Evolutionary conservation across 2,329 filamentous ascomycete genomes (phyloP), one percentile per base, ranked within the genome.

Genomic region (Pestalotiopsis fici): DNA sequence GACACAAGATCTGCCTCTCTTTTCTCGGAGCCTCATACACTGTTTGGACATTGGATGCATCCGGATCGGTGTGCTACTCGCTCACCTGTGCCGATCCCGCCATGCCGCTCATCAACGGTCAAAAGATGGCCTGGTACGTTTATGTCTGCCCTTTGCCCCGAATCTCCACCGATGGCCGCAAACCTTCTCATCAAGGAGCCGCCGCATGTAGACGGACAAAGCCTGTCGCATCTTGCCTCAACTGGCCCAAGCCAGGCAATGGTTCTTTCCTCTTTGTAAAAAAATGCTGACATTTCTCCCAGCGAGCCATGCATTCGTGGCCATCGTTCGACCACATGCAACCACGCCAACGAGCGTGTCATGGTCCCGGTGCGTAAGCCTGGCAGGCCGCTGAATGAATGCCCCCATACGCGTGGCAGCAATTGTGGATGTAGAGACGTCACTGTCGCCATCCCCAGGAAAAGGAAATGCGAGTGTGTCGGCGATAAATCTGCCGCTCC

Each of bases 251-350:
- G 25, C 47, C 18, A 61, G 55, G 15, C n/a, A n/a, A 13, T 25
- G n/a, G 12, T 65, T 64, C 12, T 23, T 9, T 12, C 15, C 15
- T 47, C 25, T 27, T 62, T n/a, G n/a, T n/a, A 7, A 50, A 35
- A 56, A 12, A 11, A 25, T 59, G 56, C 64, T 65, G 37, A 65
- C 35, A 39, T 23, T 27, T 7, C 6, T 9, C 13, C 11, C 35
- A 66, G 65, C n/a, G 65, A 67, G 60, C 65, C 65, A 63, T 67
- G 65, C 37, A 67, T 67, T 50, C 65, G 65, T n/a, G 65, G 65
- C 28, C 65, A 67, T 37, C 59, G 65, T 18, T 60, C 65, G 21
- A 67, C 65, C 28, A 64, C 65, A 43, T 67, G 65, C 60, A 56
- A 67, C 31, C 65, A 67, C 28, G 65, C 50, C 27, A 47, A 21